phyloP scores from a whole-genome alignment of 208 protist genomes.

The Trypanosoma avium region DNA sequence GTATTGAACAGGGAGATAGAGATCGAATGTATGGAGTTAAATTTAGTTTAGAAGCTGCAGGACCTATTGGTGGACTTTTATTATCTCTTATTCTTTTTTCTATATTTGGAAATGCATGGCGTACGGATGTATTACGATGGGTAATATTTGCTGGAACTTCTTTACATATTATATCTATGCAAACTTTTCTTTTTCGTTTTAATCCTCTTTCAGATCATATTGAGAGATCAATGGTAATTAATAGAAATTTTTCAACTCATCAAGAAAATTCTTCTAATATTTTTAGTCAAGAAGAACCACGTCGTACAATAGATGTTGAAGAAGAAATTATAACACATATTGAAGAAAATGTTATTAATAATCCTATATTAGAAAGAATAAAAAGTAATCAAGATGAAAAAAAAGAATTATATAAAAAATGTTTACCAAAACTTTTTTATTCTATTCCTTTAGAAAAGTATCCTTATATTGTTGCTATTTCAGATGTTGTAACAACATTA shows the following conservation, averaged over 20 bases:
- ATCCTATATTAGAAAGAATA: not conserved
- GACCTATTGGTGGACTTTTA: conserved; percentile 54
- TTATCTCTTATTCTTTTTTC: conserved; percentile 47
- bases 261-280: not conserved
- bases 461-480: conserved; percentile 39
- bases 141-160: conserved; percentile 51
- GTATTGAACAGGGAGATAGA: conserved; percentile 48
- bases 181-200: conserved; percentile 47
- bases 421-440: not conserved
- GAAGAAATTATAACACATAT: conserved; percentile 8
- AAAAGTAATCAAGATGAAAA: not conserved
- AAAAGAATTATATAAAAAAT: conserved; percentile 3
- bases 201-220: conserved; percentile 33
- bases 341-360: not conserved
- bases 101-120: conserved; percentile 51
- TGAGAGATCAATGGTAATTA: not conserved
- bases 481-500: conserved; percentile 45
- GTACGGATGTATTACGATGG: conserved; percentile 43
- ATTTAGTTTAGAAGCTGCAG: conserved; percentile 57
- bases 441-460: conserved; percentile 46
- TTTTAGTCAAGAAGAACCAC: not conserved
- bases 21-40: conserved; percentile 74
- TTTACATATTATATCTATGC: conserved; percentile 54
- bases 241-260: too few relatives aligned
- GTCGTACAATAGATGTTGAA: not conserved